Base-by-base conservation (phyloP, 208 protist genomes). In the Angomonas deanei region DNA sequence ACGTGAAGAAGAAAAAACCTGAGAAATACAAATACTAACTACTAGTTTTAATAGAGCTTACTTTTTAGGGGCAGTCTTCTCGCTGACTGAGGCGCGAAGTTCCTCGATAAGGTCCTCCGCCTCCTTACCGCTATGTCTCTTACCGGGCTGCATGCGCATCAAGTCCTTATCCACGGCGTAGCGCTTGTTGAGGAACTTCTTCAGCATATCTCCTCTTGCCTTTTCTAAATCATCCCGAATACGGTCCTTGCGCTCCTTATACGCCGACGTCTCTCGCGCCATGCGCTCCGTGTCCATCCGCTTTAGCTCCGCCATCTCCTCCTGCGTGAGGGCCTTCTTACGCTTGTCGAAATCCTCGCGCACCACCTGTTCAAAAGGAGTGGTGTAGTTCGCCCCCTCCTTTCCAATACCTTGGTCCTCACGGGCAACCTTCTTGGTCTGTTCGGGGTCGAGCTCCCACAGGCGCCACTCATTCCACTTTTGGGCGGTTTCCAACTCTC, bases 381-480 rank as follows among this genome's bases (percentile, higher is more conserved):
- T 88, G 66, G 86, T 85, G 76, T 90, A 96, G 32, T 81, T 82
- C 15, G 82, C 67, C 31, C 90, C 90, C 64, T 96, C 90, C 62
- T 82, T 82, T 47, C 90, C 90, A 54, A 96, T 92, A 55, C 82
- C 82, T 64, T 93, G 85, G 47, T 96, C 90, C 71, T 96, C 90
- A 39, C 86, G 81, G 39, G 82, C 85, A 1, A 93, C 82, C 54
- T 92, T 92, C 74, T 96, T 96, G 53, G 93, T 86, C 80, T 96
- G 90, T 76, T 96, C 90, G 27, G 90, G 90, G 66, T 96, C 90
- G 15, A 96, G 78, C 72, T 93, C 86, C 86, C 90, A 96, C 65
- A 96, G 88, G 47, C 86, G 86, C 86, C 86, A 96, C 73, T 96
- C 90, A 31, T 96, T 96, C 90, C 90, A 96, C 80, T 93, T 93